Conservation (phyloP, 2,329 filamentous ascomycete species). For the Cladophialophora exuberans region DNA sequence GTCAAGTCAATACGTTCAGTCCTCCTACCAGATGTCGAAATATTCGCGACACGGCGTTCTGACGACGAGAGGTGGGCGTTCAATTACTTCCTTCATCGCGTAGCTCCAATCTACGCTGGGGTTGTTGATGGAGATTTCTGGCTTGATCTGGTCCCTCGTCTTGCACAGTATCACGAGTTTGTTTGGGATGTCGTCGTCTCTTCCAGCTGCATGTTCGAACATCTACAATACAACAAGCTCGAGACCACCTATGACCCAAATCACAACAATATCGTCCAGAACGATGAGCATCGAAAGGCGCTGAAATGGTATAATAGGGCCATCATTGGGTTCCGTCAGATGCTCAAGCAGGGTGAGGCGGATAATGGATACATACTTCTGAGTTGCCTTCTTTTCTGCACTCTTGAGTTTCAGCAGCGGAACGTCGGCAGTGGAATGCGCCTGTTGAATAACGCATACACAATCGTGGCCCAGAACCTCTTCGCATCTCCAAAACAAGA, state of each 20-base stretch:
- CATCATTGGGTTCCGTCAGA: slow-evolving; percentile 16
- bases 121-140: slow-evolving; percentile 42
- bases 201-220: slow-evolving; percentile 42
- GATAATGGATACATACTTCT: slow-evolving; percentile 21
- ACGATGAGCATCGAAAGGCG: slow-evolving; percentile 17
- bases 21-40: slow-evolving; percentile 21
- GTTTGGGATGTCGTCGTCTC: slow-evolving; percentile 46
- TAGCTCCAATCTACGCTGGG: slow-evolving; percentile 39
- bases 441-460: slow-evolving; percentile 23
- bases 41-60: slow-evolving; percentile 6
- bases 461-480: slow-evolving; percentile 20
- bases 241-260: background rate
- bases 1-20: slow-evolving; percentile 2
- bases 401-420: slow-evolving; percentile 36
- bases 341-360: slow-evolving; percentile 9
- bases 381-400: slow-evolving; percentile 28
- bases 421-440: slow-evolving; percentile 39
- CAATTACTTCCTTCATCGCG: slow-evolving; percentile 42
- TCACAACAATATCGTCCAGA: background rate
- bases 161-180: slow-evolving; percentile 41
- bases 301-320: slow-evolving; percentile 26
- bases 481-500: background rate
- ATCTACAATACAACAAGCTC: slow-evolving; percentile 17
- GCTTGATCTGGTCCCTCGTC: slow-evolving; percentile 40
- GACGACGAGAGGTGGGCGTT: slow-evolving; percentile 42